Evolutionary conservation across 1,284 basidiomycete species (phyloP).

Genomic region (Ganoderma sinense): DNA sequence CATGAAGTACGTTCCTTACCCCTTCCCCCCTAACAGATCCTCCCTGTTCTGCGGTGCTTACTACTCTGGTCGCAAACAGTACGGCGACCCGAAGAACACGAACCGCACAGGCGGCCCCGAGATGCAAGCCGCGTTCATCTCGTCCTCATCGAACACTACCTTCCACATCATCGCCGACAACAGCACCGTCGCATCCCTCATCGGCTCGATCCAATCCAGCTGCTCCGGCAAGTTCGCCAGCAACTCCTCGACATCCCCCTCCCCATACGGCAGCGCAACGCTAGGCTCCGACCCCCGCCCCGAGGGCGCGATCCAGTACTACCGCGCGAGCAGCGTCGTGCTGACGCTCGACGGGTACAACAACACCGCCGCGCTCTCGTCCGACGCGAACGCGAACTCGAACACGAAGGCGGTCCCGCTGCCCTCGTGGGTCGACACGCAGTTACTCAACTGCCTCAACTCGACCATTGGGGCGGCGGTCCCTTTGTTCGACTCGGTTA

Average conservation of each 20-base stretch:
- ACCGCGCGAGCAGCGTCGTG: conserved; percentile 61
- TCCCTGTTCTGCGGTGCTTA: not conserved
- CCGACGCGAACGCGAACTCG: conserved; percentile 48
- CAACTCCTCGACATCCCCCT: conserved; percentile 32
- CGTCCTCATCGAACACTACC: conserved; percentile 51
- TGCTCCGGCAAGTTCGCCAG: conserved; percentile 43
- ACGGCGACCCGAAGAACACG: conserved; percentile 57
- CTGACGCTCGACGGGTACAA: conserved; percentile 72
- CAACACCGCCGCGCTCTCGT: conserved; percentile 54
- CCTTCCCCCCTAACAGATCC: no score
- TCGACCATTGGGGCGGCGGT: conserved; percentile 59
- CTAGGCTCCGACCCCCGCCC: conserved; percentile 51
- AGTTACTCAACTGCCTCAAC: conserved; percentile 58
- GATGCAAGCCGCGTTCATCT: conserved; percentile 56
- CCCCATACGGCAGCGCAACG: not conserved
- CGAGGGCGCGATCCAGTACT: conserved; percentile 65
- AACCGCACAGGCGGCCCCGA: conserved; percentile 68
- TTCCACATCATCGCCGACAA: conserved; percentile 69
- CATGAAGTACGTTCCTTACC: conserved; percentile 42
- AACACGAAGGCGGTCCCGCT: conserved; percentile 56
- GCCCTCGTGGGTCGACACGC: conserved; percentile 52
- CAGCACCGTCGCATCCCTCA: conserved; percentile 57
- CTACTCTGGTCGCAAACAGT: conserved; percentile 47
- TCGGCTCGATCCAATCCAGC: conserved; percentile 51
- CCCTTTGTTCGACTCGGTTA: conserved; percentile 46